Evolutionary conservation across 2,329 filamentous ascomycete species (phyloP).

Genomic region (Fusarium graminum): DNA sequence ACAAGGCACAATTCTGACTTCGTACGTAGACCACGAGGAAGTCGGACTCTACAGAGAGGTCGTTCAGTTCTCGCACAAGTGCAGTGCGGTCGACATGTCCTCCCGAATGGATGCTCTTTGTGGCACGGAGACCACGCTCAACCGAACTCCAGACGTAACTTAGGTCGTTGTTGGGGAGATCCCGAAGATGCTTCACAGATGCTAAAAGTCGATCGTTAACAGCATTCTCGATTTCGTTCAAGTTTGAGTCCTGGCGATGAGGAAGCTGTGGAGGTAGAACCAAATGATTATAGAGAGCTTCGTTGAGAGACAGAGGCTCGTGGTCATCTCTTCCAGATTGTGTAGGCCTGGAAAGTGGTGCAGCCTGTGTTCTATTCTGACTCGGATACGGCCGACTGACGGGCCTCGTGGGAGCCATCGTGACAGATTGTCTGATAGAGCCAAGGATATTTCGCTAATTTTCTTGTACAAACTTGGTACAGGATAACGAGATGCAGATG

Average conservation of each 20-base stretch:
- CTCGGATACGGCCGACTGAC: background rate
- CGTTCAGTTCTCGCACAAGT: slow-evolving; percentile 35
- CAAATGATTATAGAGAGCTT: slow-evolving; percentile 46
- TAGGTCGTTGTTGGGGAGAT: slow-evolving; percentile 28
- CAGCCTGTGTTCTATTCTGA: background rate
- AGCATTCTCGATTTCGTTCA: slow-evolving; percentile 29
- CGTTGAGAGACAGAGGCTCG: slow-evolving; percentile 22
- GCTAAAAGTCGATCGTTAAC: slow-evolving; percentile 32
- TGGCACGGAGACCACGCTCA: slow-evolving; percentile 36
- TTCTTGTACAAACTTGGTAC: background rate
- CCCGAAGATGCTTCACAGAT: slow-evolving; percentile 34
- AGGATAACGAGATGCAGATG: background rate
- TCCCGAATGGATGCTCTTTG: slow-evolving; percentile 35
- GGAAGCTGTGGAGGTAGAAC: slow-evolving; percentile 43
- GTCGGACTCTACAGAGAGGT: slow-evolving; percentile 25
- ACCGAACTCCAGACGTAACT: slow-evolving; percentile 37
- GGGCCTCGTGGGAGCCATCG: background rate
- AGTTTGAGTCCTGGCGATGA: slow-evolving; percentile 37
- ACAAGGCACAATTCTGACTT: slow-evolving; percentile 53
- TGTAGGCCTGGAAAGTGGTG: background rate
- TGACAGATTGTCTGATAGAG: background rate
- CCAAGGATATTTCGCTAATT: background rate
- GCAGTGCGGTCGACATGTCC: slow-evolving; percentile 37
- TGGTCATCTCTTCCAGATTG: slow-evolving; percentile 3
- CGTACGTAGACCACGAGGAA: slow-evolving; percentile 41